A percentile compares a stretch with the other conserved stretches of the same genome.
Evolutionary conservation across 2,329 filamentous ascomycete species (phyloP).

Genomic region (Cercospora brassicicola): DNA sequence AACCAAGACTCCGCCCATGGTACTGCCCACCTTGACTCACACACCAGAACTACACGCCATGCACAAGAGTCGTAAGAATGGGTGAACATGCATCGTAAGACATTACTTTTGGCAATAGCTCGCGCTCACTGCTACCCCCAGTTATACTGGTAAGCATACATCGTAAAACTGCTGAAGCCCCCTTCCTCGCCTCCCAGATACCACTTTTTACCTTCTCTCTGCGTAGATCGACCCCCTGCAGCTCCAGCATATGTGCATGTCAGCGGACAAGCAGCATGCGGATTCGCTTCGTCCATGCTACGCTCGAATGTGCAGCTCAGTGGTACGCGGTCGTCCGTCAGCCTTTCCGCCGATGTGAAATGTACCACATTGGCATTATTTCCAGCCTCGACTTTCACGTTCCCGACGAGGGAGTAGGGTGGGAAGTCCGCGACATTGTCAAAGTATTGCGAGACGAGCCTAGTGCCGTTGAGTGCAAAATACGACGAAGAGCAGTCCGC

Average conservation of each 20-base stretch:
- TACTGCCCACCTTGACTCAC: background rate
- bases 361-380: background rate
- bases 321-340: background rate
- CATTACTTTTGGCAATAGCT: background rate
- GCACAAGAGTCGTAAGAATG: background rate
- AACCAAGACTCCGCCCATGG: background rate
- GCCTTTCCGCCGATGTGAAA: background rate
- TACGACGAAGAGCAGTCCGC: conserved; percentile 2
- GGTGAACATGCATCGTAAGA: background rate
- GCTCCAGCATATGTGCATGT: conserved; percentile 10
- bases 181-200: conserved; percentile 4
- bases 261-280: conserved; percentile 6
- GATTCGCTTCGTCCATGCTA: background rate
- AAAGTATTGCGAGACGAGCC: conserved; percentile 1
- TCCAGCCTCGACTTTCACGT: background rate
- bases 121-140: background rate
- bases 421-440: background rate
- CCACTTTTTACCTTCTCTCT: conserved; percentile 2
- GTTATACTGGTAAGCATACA: conserved; percentile 9
- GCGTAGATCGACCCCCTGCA: background rate
- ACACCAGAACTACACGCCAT: background rate
- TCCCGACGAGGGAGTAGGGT: conserved; percentile 16
- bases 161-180: conserved; percentile 2
- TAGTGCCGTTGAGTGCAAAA: conserved; percentile 7
- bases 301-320: conserved; percentile 1